A percentile compares a stretch with the other conserved stretches of the same genome.
phyloP scores from a whole-genome alignment of 495 filamentous ascomycete species.

The Neurospora sp. region DNA sequence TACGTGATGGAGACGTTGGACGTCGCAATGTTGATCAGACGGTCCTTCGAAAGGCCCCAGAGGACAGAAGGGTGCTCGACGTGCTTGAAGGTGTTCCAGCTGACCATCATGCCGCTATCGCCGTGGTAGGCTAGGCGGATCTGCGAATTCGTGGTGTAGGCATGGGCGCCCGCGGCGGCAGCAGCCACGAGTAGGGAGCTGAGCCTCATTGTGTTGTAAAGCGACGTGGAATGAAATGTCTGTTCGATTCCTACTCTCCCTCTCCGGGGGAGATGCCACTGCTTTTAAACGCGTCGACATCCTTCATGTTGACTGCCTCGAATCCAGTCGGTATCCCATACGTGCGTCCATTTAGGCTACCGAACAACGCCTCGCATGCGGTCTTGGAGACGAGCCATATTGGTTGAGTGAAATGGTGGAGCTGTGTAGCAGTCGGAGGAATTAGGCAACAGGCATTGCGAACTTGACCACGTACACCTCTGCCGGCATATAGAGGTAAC shows the following conservation, averaged over 20 bases:
- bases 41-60: constrained; percentile 25
- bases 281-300: neutral
- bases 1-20: constrained; percentile 38
- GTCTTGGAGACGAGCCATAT: neutral
- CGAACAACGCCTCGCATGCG: neutral
- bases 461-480: neutral
- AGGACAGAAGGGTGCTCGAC: constrained; percentile 31
- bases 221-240: neutral
- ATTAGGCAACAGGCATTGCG: neutral
- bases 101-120: constrained; percentile 15
- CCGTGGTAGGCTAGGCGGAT: neutral
- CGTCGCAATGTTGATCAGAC: constrained; percentile 21
- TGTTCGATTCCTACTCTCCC: neutral
- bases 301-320: neutral
- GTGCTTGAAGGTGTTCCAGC: constrained; percentile 42
- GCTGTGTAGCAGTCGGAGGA: neutral
- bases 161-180: neutral
- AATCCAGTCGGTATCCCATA: neutral
- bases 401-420: neutral
- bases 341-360: neutral
- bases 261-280: neutral
- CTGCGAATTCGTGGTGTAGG: neutral
- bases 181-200: neutral
- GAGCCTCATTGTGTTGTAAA: neutral
- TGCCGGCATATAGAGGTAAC: too few relatives aligned